Conservation (phyloP, 345 rosid species). For the Populus euphratica region DNA sequence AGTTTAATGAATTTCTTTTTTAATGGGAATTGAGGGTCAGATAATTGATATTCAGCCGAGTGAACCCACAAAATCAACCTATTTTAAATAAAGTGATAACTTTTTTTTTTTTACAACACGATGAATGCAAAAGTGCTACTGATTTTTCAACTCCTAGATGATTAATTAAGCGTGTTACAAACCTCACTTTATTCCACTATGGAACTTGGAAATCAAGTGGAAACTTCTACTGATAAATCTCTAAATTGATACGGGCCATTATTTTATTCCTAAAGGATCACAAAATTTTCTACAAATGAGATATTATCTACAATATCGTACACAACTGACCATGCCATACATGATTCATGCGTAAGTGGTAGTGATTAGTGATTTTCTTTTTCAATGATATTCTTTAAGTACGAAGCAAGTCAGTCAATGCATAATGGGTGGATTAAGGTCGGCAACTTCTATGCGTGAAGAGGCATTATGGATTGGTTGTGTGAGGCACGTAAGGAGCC, state of each 20-base stretch:
- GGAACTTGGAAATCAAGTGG: neutral
- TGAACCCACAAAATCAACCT: neutral
- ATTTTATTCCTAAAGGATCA: neutral
- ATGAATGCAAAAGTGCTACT: too few relatives aligned
- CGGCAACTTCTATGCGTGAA: constrained; percentile 31
- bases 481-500: constrained; percentile 31
- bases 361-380: neutral
- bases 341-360: neutral
- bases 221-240: neutral
- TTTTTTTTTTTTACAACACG: too few relatives aligned
- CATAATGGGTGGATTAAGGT: constrained; percentile 27
- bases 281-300: neutral
- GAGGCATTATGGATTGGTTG: constrained; percentile 12
- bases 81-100: neutral
- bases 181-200: neutral
- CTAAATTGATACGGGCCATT: neutral
- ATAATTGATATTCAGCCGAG: neutral
- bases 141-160: too few relatives aligned
- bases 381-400: neutral
- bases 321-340: neutral
- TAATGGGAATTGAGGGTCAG: neutral
- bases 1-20: neutral
- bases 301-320: neutral
- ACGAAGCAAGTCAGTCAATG: neutral
- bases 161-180: neutral